Base-by-base conservation (phyloP, 768 basidiomycete genomes). In the Cystobasidium tubakii region DNA sequence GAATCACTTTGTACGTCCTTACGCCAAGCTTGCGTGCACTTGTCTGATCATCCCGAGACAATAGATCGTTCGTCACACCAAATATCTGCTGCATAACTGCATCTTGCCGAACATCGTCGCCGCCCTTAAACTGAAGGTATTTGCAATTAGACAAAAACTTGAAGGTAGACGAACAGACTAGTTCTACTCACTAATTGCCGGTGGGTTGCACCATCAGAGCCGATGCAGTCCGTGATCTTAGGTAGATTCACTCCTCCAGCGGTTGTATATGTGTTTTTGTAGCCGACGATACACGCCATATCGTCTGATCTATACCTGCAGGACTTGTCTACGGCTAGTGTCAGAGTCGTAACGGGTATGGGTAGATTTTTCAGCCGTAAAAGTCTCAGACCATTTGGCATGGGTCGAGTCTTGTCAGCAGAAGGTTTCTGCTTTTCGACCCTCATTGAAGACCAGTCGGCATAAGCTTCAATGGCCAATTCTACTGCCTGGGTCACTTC, bases 1-100 rank as follows among this genome's bases (percentile, higher is more conserved):
- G 93, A 21, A 98, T 84, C 67, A 98, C 90, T 74, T 88, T 92
- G 82, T 98, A 99, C 10, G 87, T 88, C 23, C 92, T 85, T 70
- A 96, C 87, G 50, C 83, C 83, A 27, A 99, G 83, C 46, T 86
- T 82, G 12, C 96, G 87, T 66, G 86, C 85, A 65, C 85, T 84
- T 0, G 93, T 92, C 77, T 90, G 87, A 36, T 87, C 84, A 80
- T 99, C 92, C 21, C 84, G 84, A 1, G 79, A 79, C 19, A 99
- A 85, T 1, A 97, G 85, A 10, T 85, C 82, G 76, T 98, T 97
- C 71, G 93, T 89, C 23, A 98, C 84, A 23, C 87, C 87, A 78
- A 99, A 99, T 1, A 96, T 92, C 81, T 99, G 96, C 79, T 97
- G 92, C 94, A 99, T 97, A 66, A 98, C 92, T 0, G 94, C 94